Evolutionary conservation across 1,139 yeast species (phyloP).

Genomic region (Pichia sp.): DNA sequence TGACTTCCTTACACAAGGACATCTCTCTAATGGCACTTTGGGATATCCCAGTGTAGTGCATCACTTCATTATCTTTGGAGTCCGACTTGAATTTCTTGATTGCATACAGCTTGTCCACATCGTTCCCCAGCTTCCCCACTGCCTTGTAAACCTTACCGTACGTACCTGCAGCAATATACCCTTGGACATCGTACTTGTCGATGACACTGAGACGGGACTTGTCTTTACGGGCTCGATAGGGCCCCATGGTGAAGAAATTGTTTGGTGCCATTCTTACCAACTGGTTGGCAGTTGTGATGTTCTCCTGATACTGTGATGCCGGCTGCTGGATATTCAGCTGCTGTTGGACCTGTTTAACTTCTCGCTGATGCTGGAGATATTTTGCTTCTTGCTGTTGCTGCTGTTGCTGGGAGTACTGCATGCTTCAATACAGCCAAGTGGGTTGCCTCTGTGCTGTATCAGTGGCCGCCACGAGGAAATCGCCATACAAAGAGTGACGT

Average conservation of each 20-base stretch:
- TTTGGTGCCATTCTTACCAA: slow-evolving; percentile 49
- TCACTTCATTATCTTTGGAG: slow-evolving; percentile 78
- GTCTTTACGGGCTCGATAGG: slow-evolving; percentile 72
- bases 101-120: slow-evolving; percentile 46
- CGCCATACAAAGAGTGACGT: background rate
- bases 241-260: slow-evolving; percentile 65
- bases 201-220: slow-evolving; percentile 64
- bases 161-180: slow-evolving; percentile 98
- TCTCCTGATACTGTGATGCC: background rate
- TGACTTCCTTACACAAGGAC: slow-evolving; percentile 87
- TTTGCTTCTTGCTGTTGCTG: slow-evolving; percentile 10
- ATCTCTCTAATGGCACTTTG: slow-evolving; percentile 96
- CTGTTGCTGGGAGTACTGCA: slow-evolving; percentile 2
- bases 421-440: background rate
- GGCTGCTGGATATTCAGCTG: background rate
- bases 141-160: slow-evolving; percentile 97
- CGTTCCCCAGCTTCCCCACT: slow-evolving; percentile 32
- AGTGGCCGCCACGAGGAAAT: background rate
- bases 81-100: slow-evolving; percentile 94
- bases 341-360: slow-evolving; percentile 3
- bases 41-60: slow-evolving; percentile 91
- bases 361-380: slow-evolving; percentile 11
- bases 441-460: background rate
- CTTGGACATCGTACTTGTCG: slow-evolving; percentile 79
- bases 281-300: slow-evolving; percentile 5